A percentile compares a stretch with the other conserved stretches of the same genome.
Conservation (phyloP, 768 basidiomycete genomes). For the Vishniacozyma victoriae region DNA sequence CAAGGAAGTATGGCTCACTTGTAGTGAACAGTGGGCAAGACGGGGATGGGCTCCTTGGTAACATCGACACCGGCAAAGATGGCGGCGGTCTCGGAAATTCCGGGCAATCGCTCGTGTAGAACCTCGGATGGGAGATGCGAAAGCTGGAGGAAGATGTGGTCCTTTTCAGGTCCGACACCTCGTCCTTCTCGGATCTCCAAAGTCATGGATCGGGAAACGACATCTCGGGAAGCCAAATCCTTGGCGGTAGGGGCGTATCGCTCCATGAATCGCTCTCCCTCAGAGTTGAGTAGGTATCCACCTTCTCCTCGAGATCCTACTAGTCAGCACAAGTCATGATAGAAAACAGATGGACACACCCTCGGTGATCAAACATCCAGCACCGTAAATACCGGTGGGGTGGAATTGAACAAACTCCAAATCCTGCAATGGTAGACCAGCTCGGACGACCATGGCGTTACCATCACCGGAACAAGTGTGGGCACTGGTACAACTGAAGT, state of each 20-base stretch:
- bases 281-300: constrained; percentile 94
- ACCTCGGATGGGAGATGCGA: constrained; percentile 94
- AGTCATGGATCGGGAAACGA: constrained; percentile 98
- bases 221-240: constrained; percentile 98
- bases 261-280: constrained; percentile 99
- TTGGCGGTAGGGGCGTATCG: constrained; percentile 99
- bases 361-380: constrained; percentile 97
- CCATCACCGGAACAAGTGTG: constrained; percentile 99
- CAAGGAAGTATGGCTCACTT: constrained; percentile 62
- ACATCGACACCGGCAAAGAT: constrained; percentile 99
- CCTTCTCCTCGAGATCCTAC: constrained; percentile 99
- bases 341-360: constrained; percentile 52
- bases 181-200: constrained; percentile 97
- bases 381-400: constrained; percentile 98
- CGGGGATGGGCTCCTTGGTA: constrained; percentile 98
- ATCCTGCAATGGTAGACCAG: constrained; percentile 94
- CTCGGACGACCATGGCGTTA: constrained; percentile 95
- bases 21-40: constrained; percentile 96
- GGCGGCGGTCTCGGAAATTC: constrained; percentile 98
- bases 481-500: constrained; percentile 95
- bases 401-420: constrained; percentile 99
- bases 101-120: constrained; percentile 91
- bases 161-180: constrained; percentile 96
- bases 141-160: constrained; percentile 93
- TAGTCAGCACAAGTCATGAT: not conserved